phyloP scores from a whole-genome alignment of 345 rosid genomes.

The Populus simonii region DNA sequence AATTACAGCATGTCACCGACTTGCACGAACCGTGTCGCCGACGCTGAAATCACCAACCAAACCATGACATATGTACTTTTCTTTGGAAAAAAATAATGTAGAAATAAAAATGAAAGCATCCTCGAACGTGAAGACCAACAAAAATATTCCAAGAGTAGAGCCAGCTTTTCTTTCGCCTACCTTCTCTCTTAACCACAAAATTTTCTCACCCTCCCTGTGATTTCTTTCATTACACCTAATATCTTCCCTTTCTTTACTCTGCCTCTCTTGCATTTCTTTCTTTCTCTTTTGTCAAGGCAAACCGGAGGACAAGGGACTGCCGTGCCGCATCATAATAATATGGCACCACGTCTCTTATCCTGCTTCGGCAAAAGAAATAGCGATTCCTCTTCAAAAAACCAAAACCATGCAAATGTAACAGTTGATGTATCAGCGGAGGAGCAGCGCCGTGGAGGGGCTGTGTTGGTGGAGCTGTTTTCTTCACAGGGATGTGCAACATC shows the following conservation, averaged over 20 bases:
- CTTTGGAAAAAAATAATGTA: too few relatives aligned
- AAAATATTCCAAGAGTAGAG: too few relatives aligned
- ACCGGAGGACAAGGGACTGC: neutral
- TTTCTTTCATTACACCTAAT: neutral
- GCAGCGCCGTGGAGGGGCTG: constrained; percentile 46
- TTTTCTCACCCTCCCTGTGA: neutral
- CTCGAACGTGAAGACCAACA: neutral
- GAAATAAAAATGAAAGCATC: too few relatives aligned
- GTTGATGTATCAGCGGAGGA: constrained; percentile 41
- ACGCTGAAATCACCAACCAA: constrained; percentile 10
- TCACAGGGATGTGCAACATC: constrained; percentile 87
- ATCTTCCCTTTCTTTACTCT: constrained; percentile 54
- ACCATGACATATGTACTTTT: neutral
- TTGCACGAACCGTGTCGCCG: constrained; percentile 14
- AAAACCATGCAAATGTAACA: neutral
- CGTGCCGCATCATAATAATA: constrained; percentile 5
- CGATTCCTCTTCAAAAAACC: neutral
- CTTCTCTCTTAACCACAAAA: constrained; percentile 39
- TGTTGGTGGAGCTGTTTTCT: constrained; percentile 81
- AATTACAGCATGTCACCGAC: constrained; percentile 38
- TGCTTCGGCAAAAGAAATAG: constrained; percentile 44
- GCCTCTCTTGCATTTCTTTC: constrained; percentile 8
- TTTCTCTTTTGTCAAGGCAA: constrained; percentile 9
- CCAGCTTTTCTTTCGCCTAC: neutral
- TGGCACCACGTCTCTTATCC: constrained; percentile 74